phyloP scores from a whole-genome alignment of 805 yeast genomes.

The Starmerella apicola region DNA sequence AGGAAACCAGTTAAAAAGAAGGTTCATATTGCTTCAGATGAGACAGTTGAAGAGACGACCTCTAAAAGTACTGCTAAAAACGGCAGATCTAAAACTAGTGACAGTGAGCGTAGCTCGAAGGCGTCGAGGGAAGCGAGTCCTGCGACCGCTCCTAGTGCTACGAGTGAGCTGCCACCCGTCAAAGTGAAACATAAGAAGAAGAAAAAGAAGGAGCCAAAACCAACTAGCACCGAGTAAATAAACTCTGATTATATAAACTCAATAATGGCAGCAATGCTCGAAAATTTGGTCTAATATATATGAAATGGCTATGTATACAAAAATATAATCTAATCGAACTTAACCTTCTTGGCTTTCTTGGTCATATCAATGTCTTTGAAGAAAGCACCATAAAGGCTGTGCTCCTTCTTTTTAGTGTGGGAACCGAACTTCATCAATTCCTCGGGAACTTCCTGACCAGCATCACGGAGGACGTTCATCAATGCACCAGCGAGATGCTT shows the following conservation, averaged over 20 bases:
- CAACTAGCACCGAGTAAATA: no score
- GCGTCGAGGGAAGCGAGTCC: no score
- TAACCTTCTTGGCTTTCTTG: slow-evolving; percentile 75
- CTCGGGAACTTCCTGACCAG: slow-evolving; percentile 90
- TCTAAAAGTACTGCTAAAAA: not conserved
- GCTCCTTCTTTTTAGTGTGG: slow-evolving; percentile 95
- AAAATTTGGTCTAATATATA: no score
- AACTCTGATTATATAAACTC: no score
- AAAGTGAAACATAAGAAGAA: slow-evolving; percentile 25
- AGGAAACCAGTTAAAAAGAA: slow-evolving; percentile 17
- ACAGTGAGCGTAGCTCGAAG: no score
- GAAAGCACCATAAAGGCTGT: slow-evolving; percentile 96
- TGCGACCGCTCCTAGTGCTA: no score
- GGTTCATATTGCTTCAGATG: slow-evolving; percentile 27
- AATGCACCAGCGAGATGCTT: slow-evolving; percentile 92
- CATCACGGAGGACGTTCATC: slow-evolving; percentile 83
- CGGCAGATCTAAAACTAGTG: slow-evolving; percentile 3
- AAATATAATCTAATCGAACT: slow-evolving; percentile 41
- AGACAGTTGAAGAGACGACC: slow-evolving; percentile 21
- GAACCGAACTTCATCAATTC: slow-evolving; percentile 91
- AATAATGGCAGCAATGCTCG: no score
- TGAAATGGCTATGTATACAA: no score
- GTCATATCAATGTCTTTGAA: slow-evolving; percentile 82
- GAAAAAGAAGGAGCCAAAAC: slow-evolving; percentile 21
- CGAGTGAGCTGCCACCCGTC: slow-evolving; percentile 18